Evolutionary conservation across 345 rosid genomes (phyloP).

Genomic region (Mangifera indica): DNA sequence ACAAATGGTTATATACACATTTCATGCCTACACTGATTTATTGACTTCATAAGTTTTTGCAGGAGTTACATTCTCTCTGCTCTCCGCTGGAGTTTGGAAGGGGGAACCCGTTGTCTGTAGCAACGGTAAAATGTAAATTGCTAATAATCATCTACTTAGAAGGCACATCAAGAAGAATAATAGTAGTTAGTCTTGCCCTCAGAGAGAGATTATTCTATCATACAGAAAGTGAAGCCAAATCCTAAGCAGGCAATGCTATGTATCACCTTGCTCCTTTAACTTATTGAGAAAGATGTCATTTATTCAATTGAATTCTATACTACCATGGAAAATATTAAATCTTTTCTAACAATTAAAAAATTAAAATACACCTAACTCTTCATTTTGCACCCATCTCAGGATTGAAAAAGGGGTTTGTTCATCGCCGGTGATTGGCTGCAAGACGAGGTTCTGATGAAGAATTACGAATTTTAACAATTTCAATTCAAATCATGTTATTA

Average conservation of each 20-base stretch:
- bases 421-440: background rate
- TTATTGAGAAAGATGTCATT: background rate
- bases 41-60: constrained; percentile 55
- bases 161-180: background rate
- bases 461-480: constrained; percentile 1
- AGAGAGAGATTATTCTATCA: no score
- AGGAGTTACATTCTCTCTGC: constrained; percentile 36
- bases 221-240: background rate
- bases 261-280: background rate
- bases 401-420: background rate
- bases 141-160: background rate
- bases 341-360: no score
- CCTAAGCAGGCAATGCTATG: background rate
- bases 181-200: no score
- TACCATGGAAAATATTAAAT: no score
- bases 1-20: background rate
- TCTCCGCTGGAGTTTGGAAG: constrained; percentile 36
- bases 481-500: constrained; percentile 22
- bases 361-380: background rate
- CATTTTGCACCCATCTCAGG: background rate
- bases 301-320: background rate
- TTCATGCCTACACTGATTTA: constrained; percentile 50
- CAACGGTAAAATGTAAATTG: background rate
- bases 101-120: constrained; percentile 50
- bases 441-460: background rate